A percentile compares a stretch with the other conserved stretches of the same genome.
Evolutionary conservation across 2,329 filamentous ascomycete genomes (phyloP).

Genomic region (Exophiala alcalophila): DNA sequence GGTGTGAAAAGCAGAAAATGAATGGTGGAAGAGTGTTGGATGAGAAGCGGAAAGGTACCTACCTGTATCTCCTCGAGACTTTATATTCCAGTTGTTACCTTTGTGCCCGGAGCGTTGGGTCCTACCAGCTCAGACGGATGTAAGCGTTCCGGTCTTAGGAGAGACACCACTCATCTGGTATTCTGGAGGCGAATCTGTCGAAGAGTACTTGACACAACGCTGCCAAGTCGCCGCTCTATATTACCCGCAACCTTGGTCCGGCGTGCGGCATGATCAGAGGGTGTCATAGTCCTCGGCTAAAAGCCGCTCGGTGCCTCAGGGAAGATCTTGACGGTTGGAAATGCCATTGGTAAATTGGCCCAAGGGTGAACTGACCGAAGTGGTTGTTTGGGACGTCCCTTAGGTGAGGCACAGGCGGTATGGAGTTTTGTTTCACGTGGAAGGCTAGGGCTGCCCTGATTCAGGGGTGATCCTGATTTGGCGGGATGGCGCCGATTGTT

Average conservation of each 20-base stretch:
- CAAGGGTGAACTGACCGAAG: constrained; percentile 3
- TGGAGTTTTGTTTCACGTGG: constrained; percentile 19
- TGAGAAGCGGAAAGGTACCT: constrained; percentile 1
- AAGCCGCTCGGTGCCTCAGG: constrained; percentile 6
- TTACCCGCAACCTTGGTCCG: neutral
- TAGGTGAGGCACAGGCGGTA: constrained; percentile 18
- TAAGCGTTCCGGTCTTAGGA: neutral
- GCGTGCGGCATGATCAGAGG: constrained; percentile 6
- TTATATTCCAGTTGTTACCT: constrained; percentile 13
- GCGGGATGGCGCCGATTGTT: too few species aligned
- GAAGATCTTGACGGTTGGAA: neutral
- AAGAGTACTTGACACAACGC: constrained; percentile 13
- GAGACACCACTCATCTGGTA: constrained; percentile 5
- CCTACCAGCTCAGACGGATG: neutral
- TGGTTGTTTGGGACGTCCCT: constrained; percentile 4
- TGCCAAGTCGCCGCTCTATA: constrained; percentile 7
- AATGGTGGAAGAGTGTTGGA: constrained; percentile 10
- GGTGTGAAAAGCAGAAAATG: constrained; percentile 16
- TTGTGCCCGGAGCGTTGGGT: neutral
- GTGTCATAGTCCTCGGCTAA: constrained; percentile 9
- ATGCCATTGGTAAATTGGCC: constrained; percentile 11
- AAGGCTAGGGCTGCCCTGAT: constrained; percentile 2
- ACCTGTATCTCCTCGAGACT: neutral
- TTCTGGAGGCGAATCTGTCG: constrained; percentile 24
- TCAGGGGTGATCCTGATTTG: too few species aligned